Base-by-base conservation (phyloP, 129 eudicot genomes). In the Flaveria sonorensis region DNA sequence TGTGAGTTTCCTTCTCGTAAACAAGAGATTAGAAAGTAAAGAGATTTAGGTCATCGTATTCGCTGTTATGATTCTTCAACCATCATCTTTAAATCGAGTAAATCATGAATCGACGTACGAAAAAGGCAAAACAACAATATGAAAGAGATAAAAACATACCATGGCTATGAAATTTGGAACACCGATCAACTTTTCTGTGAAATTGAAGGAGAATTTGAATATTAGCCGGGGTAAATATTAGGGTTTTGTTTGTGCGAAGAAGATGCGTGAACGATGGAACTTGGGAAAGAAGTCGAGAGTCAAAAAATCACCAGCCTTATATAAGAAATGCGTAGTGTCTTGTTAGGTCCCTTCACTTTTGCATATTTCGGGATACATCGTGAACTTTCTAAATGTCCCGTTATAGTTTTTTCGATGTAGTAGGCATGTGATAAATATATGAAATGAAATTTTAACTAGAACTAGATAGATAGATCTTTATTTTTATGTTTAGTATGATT, bases 201-300 rank as follows among this genome's bases (percentile, higher is more conserved):
- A 69, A 56, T 78, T 45, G 60, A 42, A 77, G 16, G 45, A 18
- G 56, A 26, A 6, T 40, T 14, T 24, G 75, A 39, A 19, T 42
- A 42, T 55, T 77, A 8, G 70, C 18, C 60, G 57, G 68, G 40
- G 55, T 30, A 5, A 53, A 40, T 10, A 39, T 24, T 77, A 77
- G 81, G 81, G 81, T 55, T 77, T 55, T 53, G 30, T 53, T 53
- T 24, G 56, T 42, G 81, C 30, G 52, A 40, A 26, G 30, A 26
- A 26, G 30, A 67, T 52, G 26, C 53, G 43, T 23, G 68, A 26
- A 53, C 7, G 75, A 77, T 42, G 74, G 69, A 21, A 52, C 57
- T 40, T 77, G 68, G 59, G 56, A 51, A 67, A 67, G 74, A 67
- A 23, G n/a, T n/a, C n/a, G n/a, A n/a, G 75, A 30, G 19, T 5